These are phyloP conservation scores for Stropharia rugosoannulata DNA, from an alignment of 768 basidiomycete species.

Conservation along the genomic window DNA sequence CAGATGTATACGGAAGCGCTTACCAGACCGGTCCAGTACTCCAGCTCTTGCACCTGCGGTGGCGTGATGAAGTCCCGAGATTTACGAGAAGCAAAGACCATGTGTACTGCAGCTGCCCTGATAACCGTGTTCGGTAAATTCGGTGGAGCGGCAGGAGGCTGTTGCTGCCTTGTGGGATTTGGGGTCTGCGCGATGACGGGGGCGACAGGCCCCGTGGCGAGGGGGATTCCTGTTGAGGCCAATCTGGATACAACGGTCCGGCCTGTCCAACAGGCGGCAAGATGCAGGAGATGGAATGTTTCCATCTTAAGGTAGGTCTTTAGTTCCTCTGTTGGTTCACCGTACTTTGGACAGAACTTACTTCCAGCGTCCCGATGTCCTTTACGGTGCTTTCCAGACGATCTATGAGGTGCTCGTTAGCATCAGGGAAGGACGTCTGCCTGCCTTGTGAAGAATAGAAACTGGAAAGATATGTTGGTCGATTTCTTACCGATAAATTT, in stretches of 20 bases:
- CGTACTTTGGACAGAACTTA: slow-evolving; percentile 22
- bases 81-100: slow-evolving; percentile 77
- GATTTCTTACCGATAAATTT: background rate
- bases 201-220: slow-evolving; percentile 42
- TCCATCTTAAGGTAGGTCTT: slow-evolving; percentile 61
- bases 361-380: slow-evolving; percentile 71
- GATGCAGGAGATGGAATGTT: slow-evolving; percentile 79
- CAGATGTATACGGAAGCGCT: background rate
- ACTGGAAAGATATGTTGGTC: slow-evolving; percentile 33
- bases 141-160: slow-evolving; percentile 15
- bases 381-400: slow-evolving; percentile 47
- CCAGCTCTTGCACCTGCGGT: slow-evolving; percentile 53
- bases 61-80: slow-evolving; percentile 78
- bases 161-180: slow-evolving; percentile 15
- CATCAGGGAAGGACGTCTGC: slow-evolving; percentile 77
- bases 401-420: slow-evolving; percentile 64
- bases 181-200: slow-evolving; percentile 33
- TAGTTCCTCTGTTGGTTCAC: background rate
- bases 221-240: slow-evolving; percentile 32
- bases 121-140: slow-evolving; percentile 37
- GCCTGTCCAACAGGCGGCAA: slow-evolving; percentile 67
- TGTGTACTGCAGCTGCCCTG: slow-evolving; percentile 76
- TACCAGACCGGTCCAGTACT: slow-evolving; percentile 58
- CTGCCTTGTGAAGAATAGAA: slow-evolving; percentile 89
- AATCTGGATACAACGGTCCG: slow-evolving; percentile 23